A percentile compares a stretch with the other conserved stretches of the same genome.
phyloP scores from a whole-genome alignment of 164 flowering plant species.

The Aristolochia californica region DNA sequence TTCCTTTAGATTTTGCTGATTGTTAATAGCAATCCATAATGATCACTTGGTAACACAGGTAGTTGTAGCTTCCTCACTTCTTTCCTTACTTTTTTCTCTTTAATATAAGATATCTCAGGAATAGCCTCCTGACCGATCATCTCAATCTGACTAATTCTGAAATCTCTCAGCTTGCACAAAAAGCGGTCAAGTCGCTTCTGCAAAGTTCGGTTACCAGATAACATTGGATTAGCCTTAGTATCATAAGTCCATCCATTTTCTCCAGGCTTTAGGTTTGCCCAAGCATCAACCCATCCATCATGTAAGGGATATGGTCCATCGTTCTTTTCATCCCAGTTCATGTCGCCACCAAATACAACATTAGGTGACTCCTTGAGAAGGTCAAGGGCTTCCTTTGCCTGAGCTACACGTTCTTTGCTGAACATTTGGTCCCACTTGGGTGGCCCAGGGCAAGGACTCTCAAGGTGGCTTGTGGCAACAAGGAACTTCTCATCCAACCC shows the following conservation, averaged over 20 bases:
- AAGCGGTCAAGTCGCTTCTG: conserved; percentile 80
- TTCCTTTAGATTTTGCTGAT: neutral
- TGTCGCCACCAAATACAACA: conserved; percentile 81
- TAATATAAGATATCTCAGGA: conserved; percentile 51
- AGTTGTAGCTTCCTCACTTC: conserved; percentile 43
- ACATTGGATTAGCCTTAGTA: conserved; percentile 80
- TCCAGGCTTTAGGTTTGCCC: conserved; percentile 55
- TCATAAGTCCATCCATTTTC: conserved; percentile 90
- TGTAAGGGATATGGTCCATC: conserved; percentile 69
- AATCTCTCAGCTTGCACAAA: conserved; percentile 51
- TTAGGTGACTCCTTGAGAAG: conserved; percentile 43
- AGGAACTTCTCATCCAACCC: conserved; percentile 28
- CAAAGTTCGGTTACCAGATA: conserved; percentile 62
- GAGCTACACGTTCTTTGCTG: conserved; percentile 3
- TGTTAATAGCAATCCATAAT: conserved; percentile 74
- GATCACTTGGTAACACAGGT: conserved; percentile 97
- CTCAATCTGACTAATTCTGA: conserved; percentile 38
- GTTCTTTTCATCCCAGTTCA: conserved; percentile 95
- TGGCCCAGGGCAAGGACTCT: conserved; percentile 90
- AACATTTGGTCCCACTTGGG: conserved; percentile 93
- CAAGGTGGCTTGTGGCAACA: conserved; percentile 91
- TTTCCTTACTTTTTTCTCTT: conserved; percentile 65
- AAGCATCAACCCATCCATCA: conserved; percentile 84
- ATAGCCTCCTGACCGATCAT: conserved; percentile 84
- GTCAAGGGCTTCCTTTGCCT: conserved; percentile 27